phyloP scores from a whole-genome alignment of 2,329 filamentous ascomycete genomes.

The Dichotomopilus funicola region DNA sequence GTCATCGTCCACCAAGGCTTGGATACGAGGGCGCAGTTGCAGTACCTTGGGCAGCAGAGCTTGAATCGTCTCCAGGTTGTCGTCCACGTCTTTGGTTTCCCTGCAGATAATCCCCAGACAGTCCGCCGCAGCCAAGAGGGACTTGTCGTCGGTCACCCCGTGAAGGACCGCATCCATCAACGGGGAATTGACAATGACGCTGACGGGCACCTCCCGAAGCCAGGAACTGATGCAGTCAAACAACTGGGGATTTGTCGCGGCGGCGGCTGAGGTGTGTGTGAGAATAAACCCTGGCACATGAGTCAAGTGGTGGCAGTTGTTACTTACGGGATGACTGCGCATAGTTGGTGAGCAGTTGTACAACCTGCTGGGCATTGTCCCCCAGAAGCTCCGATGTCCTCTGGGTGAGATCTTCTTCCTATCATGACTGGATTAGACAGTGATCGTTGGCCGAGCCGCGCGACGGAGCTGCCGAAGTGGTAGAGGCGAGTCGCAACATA shows the following conservation, averaged over 20 bases:
- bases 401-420: slow-evolving; percentile 90
- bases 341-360: slow-evolving; percentile 83
- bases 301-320: background rate
- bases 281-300: slow-evolving; percentile 19
- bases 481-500: slow-evolving; percentile 40
- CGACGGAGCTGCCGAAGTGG: slow-evolving; percentile 31
- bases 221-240: slow-evolving; percentile 96
- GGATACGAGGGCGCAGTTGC: slow-evolving; percentile 68
- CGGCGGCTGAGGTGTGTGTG: slow-evolving; percentile 49
- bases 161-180: slow-evolving; percentile 75
- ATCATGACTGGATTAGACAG: slow-evolving; percentile 44
- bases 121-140: slow-evolving; percentile 83
- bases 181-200: slow-evolving; percentile 76
- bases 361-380: slow-evolving; percentile 82
- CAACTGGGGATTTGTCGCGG: slow-evolving; percentile 79
- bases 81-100: slow-evolving; percentile 90
- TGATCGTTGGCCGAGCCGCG: slow-evolving; percentile 32
- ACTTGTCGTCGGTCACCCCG: slow-evolving; percentile 66
- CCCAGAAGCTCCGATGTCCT: slow-evolving; percentile 85
- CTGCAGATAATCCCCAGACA: slow-evolving; percentile 87
- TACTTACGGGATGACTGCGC: slow-evolving; percentile 79
- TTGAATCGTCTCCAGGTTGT: slow-evolving; percentile 75
- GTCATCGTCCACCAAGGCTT: slow-evolving; percentile 67
- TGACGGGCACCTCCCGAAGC: slow-evolving; percentile 85
- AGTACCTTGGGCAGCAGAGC: slow-evolving; percentile 75